Base-by-base conservation (phyloP, 2,329 filamentous ascomycete species). In the Phyllosticta ampelicida region DNA sequence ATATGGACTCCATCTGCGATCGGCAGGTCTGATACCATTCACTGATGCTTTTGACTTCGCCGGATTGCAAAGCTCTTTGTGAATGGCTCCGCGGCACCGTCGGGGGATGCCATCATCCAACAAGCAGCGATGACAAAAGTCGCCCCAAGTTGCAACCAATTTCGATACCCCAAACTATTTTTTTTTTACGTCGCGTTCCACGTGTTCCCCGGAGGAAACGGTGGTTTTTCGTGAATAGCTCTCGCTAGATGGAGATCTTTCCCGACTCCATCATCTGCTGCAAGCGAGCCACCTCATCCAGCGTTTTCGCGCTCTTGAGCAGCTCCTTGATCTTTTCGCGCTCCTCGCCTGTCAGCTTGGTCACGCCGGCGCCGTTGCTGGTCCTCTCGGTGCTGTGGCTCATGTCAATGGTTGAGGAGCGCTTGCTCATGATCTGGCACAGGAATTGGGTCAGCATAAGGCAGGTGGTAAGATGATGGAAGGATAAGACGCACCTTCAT, bases 221-320 rank as follows among this genome's bases (percentile, higher is more conserved):
- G 3, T 3, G 30, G 13, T 44, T 8, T 8, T 16, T 44, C 36
- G 36, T 2, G 13, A 36, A 36, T n/a, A n/a, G 3, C 23, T 3
- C 23, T 26, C 23, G 36, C 36, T 44, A 44, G 16, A 44, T n/a
- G 11, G 36, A 44, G 4, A 58, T 51, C 58, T 51, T 60, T 11
- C 94, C 94, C 72, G 97, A 92, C 62, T 89, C 88, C 63, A 97
- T 75, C 73, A 94, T 89, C 77, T 92, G 95, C 77, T 99, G 94
- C 69, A 99, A 72, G 64, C 84, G 81, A 59, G 89, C 86, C 69
- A 99, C 95, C 75, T 97, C 94, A 65, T 90, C 86, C 67, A 99
- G 72, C 68, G 87, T 95, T 71, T 86, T 90, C 5, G 94, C 92
- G 67, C 89, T 89, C 73, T 85, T 85, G 72, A 99, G 95, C 75